Conservation (phyloP, 805 yeast genomes). For the Monosporozyma yasuniensis region DNA sequence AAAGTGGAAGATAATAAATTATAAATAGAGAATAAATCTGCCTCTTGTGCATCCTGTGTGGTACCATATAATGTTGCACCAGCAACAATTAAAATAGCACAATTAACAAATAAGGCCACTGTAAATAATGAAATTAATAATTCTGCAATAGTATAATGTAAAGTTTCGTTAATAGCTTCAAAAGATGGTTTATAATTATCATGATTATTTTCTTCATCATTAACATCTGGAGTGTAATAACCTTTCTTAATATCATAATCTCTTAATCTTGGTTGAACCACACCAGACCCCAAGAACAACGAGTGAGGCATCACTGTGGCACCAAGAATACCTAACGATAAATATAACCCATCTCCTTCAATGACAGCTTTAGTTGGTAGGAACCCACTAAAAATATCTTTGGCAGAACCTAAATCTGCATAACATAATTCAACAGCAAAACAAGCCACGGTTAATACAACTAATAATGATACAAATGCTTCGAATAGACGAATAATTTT, state of each 20-base stretch:
- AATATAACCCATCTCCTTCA: conserved; percentile 57
- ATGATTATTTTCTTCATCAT: conserved; percentile 31
- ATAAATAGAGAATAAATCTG: conserved; percentile 78
- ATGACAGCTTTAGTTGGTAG: conserved; percentile 44
- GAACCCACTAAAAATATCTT: conserved; percentile 64
- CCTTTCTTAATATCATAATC: conserved; percentile 71
- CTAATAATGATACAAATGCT: conserved; percentile 66
- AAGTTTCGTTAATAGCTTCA: conserved; percentile 71
- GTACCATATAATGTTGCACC: conserved; percentile 71
- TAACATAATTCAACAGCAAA: conserved; percentile 70
- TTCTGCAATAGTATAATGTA: conserved; percentile 77
- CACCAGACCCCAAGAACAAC: conserved; percentile 76
- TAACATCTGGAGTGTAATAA: conserved; percentile 36
- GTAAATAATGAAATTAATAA: conserved; percentile 74
- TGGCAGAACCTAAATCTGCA: conserved; percentile 46
- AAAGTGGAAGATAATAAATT: conserved; percentile 51
- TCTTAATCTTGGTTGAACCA: conserved; percentile 76
- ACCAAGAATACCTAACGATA: conserved; percentile 80
- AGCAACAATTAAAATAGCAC: conserved; percentile 82
- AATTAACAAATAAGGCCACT: conserved; percentile 83
- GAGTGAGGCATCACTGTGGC: conserved; percentile 97
- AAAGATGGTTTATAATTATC: conserved; percentile 64
- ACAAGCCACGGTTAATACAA: conserved; percentile 75
- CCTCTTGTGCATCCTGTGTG: conserved; percentile 52
- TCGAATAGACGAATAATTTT: conserved; percentile 72